phyloP scores from a whole-genome alignment of 2,329 filamentous ascomycete species.

The Xylogone sp. region DNA sequence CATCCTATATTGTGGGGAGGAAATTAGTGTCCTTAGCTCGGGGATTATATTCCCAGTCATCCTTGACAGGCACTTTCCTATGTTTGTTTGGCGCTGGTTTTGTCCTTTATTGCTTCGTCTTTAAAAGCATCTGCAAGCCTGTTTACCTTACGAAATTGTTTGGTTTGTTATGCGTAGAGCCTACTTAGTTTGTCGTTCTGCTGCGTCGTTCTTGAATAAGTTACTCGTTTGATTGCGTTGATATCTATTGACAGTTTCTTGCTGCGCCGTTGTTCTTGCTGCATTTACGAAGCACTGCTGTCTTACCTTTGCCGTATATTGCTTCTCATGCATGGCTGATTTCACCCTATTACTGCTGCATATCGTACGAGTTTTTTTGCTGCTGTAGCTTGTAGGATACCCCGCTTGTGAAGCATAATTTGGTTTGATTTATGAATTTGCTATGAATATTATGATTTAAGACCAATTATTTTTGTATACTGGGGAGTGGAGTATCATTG shows the following conservation, averaged over 20 bases:
- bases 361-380: not conserved
- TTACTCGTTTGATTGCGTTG: not conserved
- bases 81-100: not conserved
- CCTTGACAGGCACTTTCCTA: not conserved
- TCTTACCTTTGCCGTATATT: not conserved
- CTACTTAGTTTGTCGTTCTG: not conserved
- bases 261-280: not conserved
- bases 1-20: not conserved
- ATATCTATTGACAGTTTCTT: no score
- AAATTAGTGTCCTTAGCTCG: not conserved
- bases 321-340: not conserved
- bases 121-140: no score
- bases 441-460: no score
- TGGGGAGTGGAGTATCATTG: no score
- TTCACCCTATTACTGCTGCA: not conserved
- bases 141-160: no score
- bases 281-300: not conserved
- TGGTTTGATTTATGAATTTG: no score
- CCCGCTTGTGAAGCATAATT: not conserved
- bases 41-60: not conserved
- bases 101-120: no score
- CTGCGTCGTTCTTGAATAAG: not conserved
- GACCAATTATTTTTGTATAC: no score
- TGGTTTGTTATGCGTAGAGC: not conserved
- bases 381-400: not conserved